A percentile compares a stretch with the other conserved stretches of the same genome.
Evolutionary conservation across 371 early-diverging fungal species (phyloP).

Genomic region (Haplosporangium sp.): DNA sequence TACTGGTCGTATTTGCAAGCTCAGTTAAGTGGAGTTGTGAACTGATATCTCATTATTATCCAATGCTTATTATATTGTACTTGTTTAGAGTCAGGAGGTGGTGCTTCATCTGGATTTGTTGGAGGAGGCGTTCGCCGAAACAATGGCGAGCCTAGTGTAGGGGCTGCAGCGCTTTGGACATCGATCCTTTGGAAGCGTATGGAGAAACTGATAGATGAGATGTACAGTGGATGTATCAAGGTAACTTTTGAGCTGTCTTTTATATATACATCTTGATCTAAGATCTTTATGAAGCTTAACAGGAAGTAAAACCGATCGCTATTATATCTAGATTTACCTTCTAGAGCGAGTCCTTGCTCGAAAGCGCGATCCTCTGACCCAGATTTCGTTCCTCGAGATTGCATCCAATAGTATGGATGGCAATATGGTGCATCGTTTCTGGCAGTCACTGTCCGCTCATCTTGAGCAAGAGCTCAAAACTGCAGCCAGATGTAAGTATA

Average conservation of each 20-base stretch:
- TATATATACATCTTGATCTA: too few relatives aligned
- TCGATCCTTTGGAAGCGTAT: constrained; percentile 75
- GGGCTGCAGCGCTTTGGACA: constrained; percentile 63
- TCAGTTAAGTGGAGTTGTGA: background rate
- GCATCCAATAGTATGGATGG: constrained; percentile 57
- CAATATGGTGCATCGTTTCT: constrained; percentile 60
- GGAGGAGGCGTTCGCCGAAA: constrained; percentile 63
- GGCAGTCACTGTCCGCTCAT: constrained; percentile 58
- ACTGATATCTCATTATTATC: background rate
- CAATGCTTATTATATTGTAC: background rate
- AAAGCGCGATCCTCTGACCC: constrained; percentile 77
- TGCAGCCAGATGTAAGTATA: constrained; percentile 39
- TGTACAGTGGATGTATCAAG: constrained; percentile 77
- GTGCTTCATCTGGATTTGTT: constrained; percentile 29
- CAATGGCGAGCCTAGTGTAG: constrained; percentile 65
- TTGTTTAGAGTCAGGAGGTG: constrained; percentile 33
- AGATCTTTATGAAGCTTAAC: too few relatives aligned
- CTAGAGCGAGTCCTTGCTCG: constrained; percentile 78
- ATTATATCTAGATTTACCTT: constrained; percentile 66
- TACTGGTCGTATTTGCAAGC: background rate
- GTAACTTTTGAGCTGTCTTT: constrained; percentile 35
- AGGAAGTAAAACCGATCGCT: background rate
- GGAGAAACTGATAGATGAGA: constrained; percentile 79
- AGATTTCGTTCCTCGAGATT: constrained; percentile 72
- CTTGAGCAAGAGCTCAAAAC: constrained; percentile 61